These are phyloP conservation scores for Macaranga tanarius DNA, from an alignment of 441 rosid genomes.

Conservation along the genomic window DNA sequence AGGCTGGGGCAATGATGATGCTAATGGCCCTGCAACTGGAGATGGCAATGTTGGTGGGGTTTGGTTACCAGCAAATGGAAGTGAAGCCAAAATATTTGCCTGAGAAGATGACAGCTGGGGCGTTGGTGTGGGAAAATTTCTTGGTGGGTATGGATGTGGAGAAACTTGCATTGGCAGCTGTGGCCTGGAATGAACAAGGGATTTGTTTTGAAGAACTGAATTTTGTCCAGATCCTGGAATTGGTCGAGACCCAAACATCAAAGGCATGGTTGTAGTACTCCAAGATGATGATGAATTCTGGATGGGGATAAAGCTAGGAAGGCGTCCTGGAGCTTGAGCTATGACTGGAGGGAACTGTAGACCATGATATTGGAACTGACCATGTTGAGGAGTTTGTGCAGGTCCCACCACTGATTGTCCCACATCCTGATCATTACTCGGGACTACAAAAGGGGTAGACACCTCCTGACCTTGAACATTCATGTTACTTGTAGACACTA, in stretches of 20 bases:
- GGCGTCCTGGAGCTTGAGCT: slow-evolving; percentile 35
- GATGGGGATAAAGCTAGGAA: slow-evolving; percentile 28
- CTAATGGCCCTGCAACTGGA: slow-evolving; percentile 36
- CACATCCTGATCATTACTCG: slow-evolving; percentile 31
- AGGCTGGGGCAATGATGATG: slow-evolving; percentile 42
- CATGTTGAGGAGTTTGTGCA: slow-evolving; percentile 42
- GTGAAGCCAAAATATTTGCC: slow-evolving; percentile 27
- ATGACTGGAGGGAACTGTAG: slow-evolving; percentile 38
- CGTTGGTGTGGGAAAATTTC: slow-evolving; percentile 39
- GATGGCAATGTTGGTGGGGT: slow-evolving; percentile 34
- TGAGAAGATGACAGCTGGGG: slow-evolving; percentile 43
- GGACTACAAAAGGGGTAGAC: slow-evolving; percentile 21
- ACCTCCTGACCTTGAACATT: slow-evolving; percentile 33
- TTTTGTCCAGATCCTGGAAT: slow-evolving; percentile 34
- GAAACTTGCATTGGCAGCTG: slow-evolving; percentile 36
- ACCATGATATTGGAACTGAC: slow-evolving; percentile 50
- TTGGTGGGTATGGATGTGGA: slow-evolving; percentile 39
- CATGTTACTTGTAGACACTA: slow-evolving; percentile 42
- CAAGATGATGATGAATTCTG: slow-evolving; percentile 36
- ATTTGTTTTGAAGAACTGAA: slow-evolving; percentile 39
- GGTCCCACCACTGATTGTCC: slow-evolving; percentile 31
- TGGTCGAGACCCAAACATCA: slow-evolving; percentile 51
- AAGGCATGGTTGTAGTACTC: slow-evolving; percentile 38
- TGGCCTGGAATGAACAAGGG: slow-evolving; percentile 35
- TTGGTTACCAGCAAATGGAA: slow-evolving; percentile 41